Evolutionary conservation across 2,329 filamentous ascomycete species (phyloP), one percentile per base, ranked within the genome.

Genomic region (Aureobasidium sp.): DNA sequence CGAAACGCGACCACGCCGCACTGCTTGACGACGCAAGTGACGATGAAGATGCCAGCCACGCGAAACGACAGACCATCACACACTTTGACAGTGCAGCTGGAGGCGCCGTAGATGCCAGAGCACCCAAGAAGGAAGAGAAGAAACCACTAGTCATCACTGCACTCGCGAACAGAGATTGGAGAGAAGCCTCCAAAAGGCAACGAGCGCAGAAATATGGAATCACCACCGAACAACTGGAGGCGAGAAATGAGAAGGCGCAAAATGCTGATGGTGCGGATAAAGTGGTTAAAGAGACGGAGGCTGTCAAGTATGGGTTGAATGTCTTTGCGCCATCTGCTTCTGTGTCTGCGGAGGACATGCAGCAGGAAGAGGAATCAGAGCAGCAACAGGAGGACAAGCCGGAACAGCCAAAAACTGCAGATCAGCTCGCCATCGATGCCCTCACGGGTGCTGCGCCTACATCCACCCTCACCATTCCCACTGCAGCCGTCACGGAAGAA

Each of bases 141-240:
- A 79, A 68, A 29, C 77, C 78, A 8, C 76, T 84, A 48, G 76
- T 89, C 20, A 90, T 90, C 66, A 76, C 79, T 34, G 75, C 75
- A 42, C 78, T 82, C 68, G 74, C 77, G 65, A 89, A 88, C 72
- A 78, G 81, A 59, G 83, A 88, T 74, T 87, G 85, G 85, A 79
- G 81, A 68, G 78, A 80, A 63, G 82, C 85, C 62, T 50, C 44
- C 12, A 42, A 76, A 62, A 68, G 71, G 64, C 78, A 77, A 65
- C 79, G 79, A 64, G 75, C 76, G 62, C 76, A 81, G 66, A 85
- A 79, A 72, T 86, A 83, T 70, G 71, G 82, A 15, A 75, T 87
- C n/a, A 84, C 83, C n/a, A 72, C 68, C 7, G 83, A 82, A 64
- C 82, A 82, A 44, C 79, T 80, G 65, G 46, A 67, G 47, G 65